Evolutionary conservation across 2,329 filamentous ascomycete species (phyloP), one percentile per base, ranked within the genome.

Genomic region (Plenodomus lindquistii): DNA sequence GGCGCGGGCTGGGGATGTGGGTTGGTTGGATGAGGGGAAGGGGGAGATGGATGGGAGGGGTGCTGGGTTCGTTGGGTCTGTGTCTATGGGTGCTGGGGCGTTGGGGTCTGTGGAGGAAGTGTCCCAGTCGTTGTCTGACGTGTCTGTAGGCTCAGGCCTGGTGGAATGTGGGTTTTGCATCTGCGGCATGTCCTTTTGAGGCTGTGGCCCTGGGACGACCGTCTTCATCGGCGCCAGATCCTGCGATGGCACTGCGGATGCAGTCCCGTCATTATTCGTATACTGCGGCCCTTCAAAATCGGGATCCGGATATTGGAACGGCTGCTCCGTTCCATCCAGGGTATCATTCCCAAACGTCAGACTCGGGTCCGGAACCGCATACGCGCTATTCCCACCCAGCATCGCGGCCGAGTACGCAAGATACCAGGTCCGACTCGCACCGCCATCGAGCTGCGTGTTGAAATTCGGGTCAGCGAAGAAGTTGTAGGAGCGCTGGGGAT

Each of bases 381-480:
- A 38, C 1, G 31, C 40, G 10, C 9, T 44, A n/a, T 40, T 29
- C 20, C 46, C 40, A 35, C 50, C 48, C 46, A 65, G 21, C 55
- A 73, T 52, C 3, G 65, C 64, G 17, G 70, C 71, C 17, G 69
- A 47, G 44, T 66, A 73, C 8, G 70, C 69, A 22, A 73, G 44
- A 53, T 73, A 73, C 67, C 70, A 73, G 21, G 71, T 73, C 1
- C 62, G 59, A 57, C 71, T 73, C 10, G 91, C 91, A 4, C 94
- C 94, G 1, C 91, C 90, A 73, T 97, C 90, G 24, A 95, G 71
- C 79, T 82, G 87, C 24, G 73, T 75, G 62, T 91, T 79, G 65
- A 96, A 96, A 24, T 79, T 75, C 1, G 75, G 67, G 54, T 81
- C 76, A 1, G 80, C 80, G 69, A 99, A 97, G 73, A 91, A 96